Evolutionary conservation across 192 early-diverging fungal genomes (phyloP).

Genomic region (Mortierella hygrophila): DNA sequence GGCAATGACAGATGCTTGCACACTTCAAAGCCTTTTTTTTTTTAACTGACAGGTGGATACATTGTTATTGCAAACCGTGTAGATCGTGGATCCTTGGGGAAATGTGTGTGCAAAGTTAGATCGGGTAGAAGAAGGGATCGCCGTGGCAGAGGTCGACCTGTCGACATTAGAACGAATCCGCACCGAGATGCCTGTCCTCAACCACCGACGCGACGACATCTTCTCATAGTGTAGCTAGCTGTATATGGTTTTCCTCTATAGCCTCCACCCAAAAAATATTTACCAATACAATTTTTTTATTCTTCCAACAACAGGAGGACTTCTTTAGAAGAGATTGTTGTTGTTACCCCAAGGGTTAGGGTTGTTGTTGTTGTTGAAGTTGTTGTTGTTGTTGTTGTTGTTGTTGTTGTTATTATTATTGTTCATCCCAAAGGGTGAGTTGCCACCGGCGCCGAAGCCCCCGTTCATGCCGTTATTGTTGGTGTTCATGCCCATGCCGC

Average conservation of each 20-base stretch:
- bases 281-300: background rate
- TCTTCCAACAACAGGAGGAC: background rate
- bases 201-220: slow-evolving; percentile 76
- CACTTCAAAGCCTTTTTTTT: background rate
- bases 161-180: slow-evolving; percentile 70
- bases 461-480: slow-evolving; percentile 16
- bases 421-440: slow-evolving; percentile 42
- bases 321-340: slow-evolving; percentile 18
- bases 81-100: slow-evolving; percentile 91
- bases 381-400: slow-evolving; percentile 22
- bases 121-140: slow-evolving; percentile 70
- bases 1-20: no score
- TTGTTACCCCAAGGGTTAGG: slow-evolving; percentile 31
- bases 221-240: slow-evolving; percentile 39
- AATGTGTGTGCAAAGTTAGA: slow-evolving; percentile 74
- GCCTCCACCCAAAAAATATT: background rate
- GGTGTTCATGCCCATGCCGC: slow-evolving; percentile 8
- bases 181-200: slow-evolving; percentile 79
- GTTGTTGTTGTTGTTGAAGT: slow-evolving; percentile 10
- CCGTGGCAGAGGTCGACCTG: slow-evolving; percentile 76
- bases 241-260: no score
- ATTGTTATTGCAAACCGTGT: background rate
- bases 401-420: slow-evolving; percentile 19
- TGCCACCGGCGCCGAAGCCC: slow-evolving; percentile 13
- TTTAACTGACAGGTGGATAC: background rate